These are phyloP conservation scores for Oenanthe javanica DNA, from an alignment of 140 eudicot genomes.

Conservation along the genomic window DNA sequence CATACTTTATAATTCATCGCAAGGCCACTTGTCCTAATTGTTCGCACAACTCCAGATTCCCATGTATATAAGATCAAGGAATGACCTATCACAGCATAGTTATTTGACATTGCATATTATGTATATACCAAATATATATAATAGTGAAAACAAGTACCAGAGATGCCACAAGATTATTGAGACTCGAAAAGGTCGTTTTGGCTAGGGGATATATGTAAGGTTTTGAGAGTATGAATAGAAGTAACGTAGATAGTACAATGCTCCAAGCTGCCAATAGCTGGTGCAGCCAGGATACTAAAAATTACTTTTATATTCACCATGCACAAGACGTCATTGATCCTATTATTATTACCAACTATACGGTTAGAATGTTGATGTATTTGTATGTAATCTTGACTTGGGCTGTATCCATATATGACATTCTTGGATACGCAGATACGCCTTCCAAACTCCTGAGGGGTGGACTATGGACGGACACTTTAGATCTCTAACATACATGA, in stretches of 20 bases:
- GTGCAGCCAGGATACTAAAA: not conserved
- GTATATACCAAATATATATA: not conserved
- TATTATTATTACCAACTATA: not conserved
- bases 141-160: not conserved
- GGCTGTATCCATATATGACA: not conserved
- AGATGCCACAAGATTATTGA: not conserved
- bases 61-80: not conserved
- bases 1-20: too few species aligned
- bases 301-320: not conserved
- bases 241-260: not conserved
- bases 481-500: conserved; percentile 86
- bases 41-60: too few species aligned
- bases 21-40: too few species aligned
- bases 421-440: conserved; percentile 42
- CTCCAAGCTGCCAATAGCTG: not conserved
- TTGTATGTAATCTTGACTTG: not conserved
- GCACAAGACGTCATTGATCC: not conserved
- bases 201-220: not conserved
- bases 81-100: too few species aligned
- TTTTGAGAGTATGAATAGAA: not conserved
- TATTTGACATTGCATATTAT: not conserved
- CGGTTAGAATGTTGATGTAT: not conserved
- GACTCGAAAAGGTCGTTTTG: not conserved
- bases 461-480: conserved; percentile 91
- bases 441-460: conserved; percentile 93